A percentile compares a stretch with the other conserved stretches of the same genome.
phyloP scores from a whole-genome alignment of 2,329 filamentous ascomycete species.

The Mariannaea sp. region DNA sequence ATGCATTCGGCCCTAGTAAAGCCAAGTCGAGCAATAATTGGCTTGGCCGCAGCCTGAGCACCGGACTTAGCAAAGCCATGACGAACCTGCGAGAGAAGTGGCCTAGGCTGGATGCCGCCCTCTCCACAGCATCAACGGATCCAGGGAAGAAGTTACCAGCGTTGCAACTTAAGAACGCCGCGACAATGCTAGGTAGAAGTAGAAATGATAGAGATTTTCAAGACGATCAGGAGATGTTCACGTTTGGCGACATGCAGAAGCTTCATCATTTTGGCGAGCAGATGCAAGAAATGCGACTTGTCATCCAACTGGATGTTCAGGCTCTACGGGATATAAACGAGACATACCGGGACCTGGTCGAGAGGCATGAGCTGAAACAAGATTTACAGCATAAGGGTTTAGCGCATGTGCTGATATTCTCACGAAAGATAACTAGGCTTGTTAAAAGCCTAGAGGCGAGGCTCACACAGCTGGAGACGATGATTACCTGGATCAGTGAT shows the following conservation, averaged over 20 bases:
- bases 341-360: slow-evolving; percentile 5
- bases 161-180: too few relatives aligned
- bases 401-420: neutral
- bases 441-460: slow-evolving; percentile 12
- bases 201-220: neutral
- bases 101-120: neutral
- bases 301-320: slow-evolving; percentile 18
- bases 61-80: neutral
- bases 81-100: neutral
- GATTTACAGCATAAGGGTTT: neutral
- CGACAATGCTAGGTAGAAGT: too few relatives aligned
- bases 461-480: slow-evolving; percentile 8
- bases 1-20: neutral
- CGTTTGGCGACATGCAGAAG: slow-evolving; percentile 9
- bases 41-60: neutral
- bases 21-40: neutral
- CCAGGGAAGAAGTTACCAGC: too few relatives aligned
- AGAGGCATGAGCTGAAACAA: neutral
- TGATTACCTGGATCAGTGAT: slow-evolving; percentile 7
- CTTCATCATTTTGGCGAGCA: slow-evolving; percentile 12
- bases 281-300: slow-evolving; percentile 11
- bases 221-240: slow-evolving; percentile 7
- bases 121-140: neutral
- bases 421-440: slow-evolving; percentile 12
- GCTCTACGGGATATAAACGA: slow-evolving; percentile 12